A percentile compares a stretch with the other conserved stretches of the same genome.
phyloP scores from a whole-genome alignment of 306 rosid species.

The Malus orientalis region DNA sequence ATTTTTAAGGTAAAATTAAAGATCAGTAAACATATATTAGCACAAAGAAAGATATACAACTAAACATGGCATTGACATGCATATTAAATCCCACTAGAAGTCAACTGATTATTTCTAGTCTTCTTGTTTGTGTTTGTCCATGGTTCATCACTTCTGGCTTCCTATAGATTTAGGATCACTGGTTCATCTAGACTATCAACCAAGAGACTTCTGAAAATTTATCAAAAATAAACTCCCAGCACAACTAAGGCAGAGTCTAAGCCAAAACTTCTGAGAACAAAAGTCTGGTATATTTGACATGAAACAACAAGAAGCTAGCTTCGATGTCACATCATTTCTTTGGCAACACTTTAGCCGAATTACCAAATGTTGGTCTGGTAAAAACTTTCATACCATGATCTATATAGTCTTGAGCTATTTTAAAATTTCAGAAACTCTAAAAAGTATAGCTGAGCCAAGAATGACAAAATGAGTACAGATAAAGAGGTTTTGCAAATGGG shows the following conservation, averaged over 20 bases:
- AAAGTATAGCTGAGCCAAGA: no score
- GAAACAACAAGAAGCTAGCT: not conserved
- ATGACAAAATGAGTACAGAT: no score
- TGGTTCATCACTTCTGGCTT: not conserved
- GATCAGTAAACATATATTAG: no score
- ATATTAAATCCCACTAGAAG: not conserved
- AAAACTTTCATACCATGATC: no score
- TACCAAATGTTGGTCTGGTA: no score
- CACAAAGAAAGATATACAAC: no score
- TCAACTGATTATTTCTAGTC: not conserved
- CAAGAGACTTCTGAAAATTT: not conserved
- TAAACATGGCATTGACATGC: no score
- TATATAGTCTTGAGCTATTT: no score
- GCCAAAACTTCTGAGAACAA: not conserved
- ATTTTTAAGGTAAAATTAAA: no score
- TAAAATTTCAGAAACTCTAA: no score
- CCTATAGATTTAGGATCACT: not conserved
- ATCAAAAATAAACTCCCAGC: not conserved
- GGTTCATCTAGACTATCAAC: not conserved
- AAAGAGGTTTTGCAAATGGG: no score
- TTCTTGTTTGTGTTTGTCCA: not conserved
- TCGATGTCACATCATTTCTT: not conserved
- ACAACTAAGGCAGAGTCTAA: no score
- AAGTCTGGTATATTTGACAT: not conserved
- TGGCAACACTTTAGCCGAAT: not conserved